phyloP scores from a whole-genome alignment of 2,329 filamentous ascomycete genomes.

The Pseudocercospora vitis region DNA sequence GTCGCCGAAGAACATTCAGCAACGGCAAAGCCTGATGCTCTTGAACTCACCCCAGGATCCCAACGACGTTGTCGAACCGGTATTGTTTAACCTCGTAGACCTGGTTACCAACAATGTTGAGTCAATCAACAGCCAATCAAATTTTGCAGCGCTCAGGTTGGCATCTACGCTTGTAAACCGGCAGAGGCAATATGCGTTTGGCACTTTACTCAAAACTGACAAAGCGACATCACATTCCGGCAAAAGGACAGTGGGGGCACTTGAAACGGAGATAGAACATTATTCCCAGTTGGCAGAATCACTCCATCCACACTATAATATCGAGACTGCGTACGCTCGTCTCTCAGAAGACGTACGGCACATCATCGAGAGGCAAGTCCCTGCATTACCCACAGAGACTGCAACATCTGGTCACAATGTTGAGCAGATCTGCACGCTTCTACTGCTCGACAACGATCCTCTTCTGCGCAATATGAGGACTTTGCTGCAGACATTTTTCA shows the following conservation, averaged over 20 bases:
- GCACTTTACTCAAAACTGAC: constrained; percentile 70
- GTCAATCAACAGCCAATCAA: constrained; percentile 83
- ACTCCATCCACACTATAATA: constrained; percentile 67
- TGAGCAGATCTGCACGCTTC: constrained; percentile 9
- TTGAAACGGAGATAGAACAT: constrained; percentile 72
- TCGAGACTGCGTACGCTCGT: constrained; percentile 71
- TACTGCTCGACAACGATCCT: constrained; percentile 54
- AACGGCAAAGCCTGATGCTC: constrained; percentile 85
- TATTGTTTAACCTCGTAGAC: constrained; percentile 91
- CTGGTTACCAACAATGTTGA: constrained; percentile 80
- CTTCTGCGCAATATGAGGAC: constrained; percentile 54
- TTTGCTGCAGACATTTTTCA: constrained; percentile 76
- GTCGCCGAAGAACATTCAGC: constrained; percentile 66
- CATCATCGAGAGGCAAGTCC: constrained; percentile 35
- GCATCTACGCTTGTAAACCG: constrained; percentile 81
- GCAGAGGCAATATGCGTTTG: constrained; percentile 83
- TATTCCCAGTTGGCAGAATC: constrained; percentile 67
- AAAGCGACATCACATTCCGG: constrained; percentile 55
- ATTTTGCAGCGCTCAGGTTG: constrained; percentile 83
- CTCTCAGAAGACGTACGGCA: constrained; percentile 66
- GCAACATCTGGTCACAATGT: constrained; percentile 1
- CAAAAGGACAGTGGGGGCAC: constrained; percentile 68
- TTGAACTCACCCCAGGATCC: constrained; percentile 75
- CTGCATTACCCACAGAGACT: constrained; percentile 14
- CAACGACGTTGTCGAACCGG: constrained; percentile 73